Base-by-base conservation (phyloP, 441 rosid species). In the Dalechampia spathulata region DNA sequence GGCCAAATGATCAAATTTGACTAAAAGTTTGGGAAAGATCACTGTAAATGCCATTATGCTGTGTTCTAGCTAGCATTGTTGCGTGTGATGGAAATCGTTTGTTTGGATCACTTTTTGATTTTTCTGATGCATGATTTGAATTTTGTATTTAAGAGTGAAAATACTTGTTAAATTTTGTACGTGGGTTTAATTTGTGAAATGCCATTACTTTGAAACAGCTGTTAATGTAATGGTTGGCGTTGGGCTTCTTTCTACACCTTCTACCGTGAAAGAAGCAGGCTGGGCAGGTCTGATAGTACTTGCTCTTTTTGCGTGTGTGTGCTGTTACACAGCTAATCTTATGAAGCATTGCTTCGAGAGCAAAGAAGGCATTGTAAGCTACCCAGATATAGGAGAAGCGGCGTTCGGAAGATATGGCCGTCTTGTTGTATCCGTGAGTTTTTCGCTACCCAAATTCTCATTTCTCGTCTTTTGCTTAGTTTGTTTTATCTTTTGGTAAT, bases 391-490 rank as follows among this genome's bases (percentile, higher is more conserved):
- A 43, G 96, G 96, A 45, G 84, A 91, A 77, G 96, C 93, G 50
- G 96, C 98, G 39, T 91, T 87, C 27, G 98, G 98, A 34, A 86
- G 67, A 70, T 81, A 69, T 40, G 96, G 98, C 52, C 95, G 95
- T 34, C 81, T 88, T 64, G 63, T 76, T 39, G 67, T 81, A 44
- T 84, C 89, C 50, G 98, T 88, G 68, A 78, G 95, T 81, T 59
- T 21, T n/a, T 34, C 27, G 19, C 44, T 47, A 17, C 43, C 50
- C 52, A 55, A 30, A 43, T 19, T 17, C 20, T 42, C 15, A 5
- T 16, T 0, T 16, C 34, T 14, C 21, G 4, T 62, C 7, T 0
- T 4, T 34, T 21, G 40, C 30, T 42, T 0, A 21, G 3, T 3
- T 16, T 51, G 7, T 26, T 39, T 39, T 37, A 11, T 6, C 32